Evolutionary conservation across 2,329 filamentous ascomycete genomes (phyloP), one percentile per base, ranked within the genome.

Genomic region (Aspergillus awamori): DNA sequence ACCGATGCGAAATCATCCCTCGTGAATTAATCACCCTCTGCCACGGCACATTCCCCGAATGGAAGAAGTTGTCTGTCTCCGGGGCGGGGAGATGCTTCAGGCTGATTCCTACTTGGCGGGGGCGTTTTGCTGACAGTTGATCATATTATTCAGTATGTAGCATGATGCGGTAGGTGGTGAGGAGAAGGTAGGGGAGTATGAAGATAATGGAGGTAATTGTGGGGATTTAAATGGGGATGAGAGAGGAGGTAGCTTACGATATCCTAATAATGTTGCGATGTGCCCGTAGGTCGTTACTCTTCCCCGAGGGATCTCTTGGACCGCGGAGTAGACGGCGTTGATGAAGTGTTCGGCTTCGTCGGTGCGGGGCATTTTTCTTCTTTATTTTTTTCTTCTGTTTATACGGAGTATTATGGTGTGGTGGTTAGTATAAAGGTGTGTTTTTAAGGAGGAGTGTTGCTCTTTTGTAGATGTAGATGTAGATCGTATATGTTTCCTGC

Each of bases 1-100:
- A 94, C 92, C 93, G 86, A 7, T 90, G 90, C 48, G 93, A 96
- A 67, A 98, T 96, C 61, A 87, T 82, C 22, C 94, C 93, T 77
- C 91, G 94, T 13, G 91, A 81, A 75, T 94, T 97, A 73, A 98
- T 90, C 62, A 98, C 91, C 60, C 95, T 83, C 80, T 98, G 94
- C 94, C 94, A 98, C 0, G 94, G 94, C 3, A 98, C 94, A 66
- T 89, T 97, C 24, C 81, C 82, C 61, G 84, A 82, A 75, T 97
- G 89, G 79, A 89, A 96, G 60, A 79, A 75, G 57, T 78, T 75
- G 48, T 77, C 77, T 38, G 75, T 78, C 0, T 79, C 74, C 0
- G 80, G 69, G 60, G 85, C 63, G 1, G 93, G 86, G 11, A 98
- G 86, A 73, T 97, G 89, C 75, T 97, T 97, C 26, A 98, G 85